Percentiles rank a stretch among this genome's conserved stretches.
Conservation (phyloP, 2,329 filamentous ascomycete genomes). For the Colletotrichum sp. region DNA sequence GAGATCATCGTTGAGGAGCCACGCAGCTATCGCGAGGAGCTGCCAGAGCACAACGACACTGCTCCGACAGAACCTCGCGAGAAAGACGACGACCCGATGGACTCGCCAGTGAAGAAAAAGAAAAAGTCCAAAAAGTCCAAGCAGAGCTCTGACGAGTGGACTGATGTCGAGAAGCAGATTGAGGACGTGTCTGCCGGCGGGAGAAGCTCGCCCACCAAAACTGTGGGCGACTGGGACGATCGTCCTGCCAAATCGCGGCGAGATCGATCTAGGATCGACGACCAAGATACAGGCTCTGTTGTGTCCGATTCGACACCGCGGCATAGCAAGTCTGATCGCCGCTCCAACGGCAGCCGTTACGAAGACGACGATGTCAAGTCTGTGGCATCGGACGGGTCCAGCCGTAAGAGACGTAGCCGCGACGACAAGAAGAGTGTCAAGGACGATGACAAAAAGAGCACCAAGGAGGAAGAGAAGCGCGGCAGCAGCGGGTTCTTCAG, state of each 20-base stretch:
- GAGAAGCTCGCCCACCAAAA: not conserved
- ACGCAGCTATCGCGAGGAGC: not conserved
- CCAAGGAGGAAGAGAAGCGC: constrained; percentile 44
- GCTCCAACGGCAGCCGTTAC: constrained; percentile 38
- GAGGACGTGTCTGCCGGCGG: not conserved
- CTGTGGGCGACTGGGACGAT: constrained; percentile 4
- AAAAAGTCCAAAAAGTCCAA: constrained; percentile 35
- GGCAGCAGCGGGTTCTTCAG: constrained; percentile 52
- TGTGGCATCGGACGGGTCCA: constrained; percentile 34
- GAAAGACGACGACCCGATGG: constrained; percentile 28
- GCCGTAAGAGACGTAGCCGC: constrained; percentile 34
- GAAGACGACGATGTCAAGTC: constrained; percentile 57
- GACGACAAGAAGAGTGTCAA: constrained; percentile 41
- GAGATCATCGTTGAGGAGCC: not conserved
- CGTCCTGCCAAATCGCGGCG: constrained; percentile 10
- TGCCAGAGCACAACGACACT: constrained; percentile 6
- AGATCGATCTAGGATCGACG: constrained; percentile 36
- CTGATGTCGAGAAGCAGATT: constrained; percentile 19
- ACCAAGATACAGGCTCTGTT: constrained; percentile 54
- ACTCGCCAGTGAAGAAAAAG: constrained; percentile 34
- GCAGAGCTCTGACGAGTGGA: constrained; percentile 22
- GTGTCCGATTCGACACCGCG: constrained; percentile 48
- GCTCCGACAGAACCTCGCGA: constrained; percentile 22
- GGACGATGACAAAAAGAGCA: constrained; percentile 39
- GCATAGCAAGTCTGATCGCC: constrained; percentile 37